Conservation (phyloP, 805 yeast genomes). For the Starmera pachycereana region DNA sequence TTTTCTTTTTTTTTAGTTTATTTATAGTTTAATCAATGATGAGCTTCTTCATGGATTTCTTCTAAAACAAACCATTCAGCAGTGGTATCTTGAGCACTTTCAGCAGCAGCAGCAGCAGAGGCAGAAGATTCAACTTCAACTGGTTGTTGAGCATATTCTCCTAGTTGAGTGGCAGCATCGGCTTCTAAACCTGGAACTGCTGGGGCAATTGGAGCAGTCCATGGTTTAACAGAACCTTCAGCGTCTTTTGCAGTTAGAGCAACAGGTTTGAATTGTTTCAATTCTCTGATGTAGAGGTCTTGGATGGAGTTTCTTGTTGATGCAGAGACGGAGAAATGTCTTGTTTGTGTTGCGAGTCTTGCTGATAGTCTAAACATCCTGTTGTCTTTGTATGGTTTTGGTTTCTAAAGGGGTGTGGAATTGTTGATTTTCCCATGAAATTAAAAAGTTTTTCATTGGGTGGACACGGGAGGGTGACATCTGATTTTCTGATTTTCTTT, state of each 20-base stretch:
- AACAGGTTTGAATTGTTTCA: constrained; percentile 82
- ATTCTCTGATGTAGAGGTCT: constrained; percentile 79
- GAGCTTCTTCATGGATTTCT: constrained; percentile 47
- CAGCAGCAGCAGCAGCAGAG: constrained; percentile 37
- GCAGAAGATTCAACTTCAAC: constrained; percentile 57
- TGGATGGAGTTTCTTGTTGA: constrained; percentile 49
- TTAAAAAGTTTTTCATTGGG: no score
- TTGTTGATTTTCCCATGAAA: not conserved
- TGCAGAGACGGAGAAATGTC: constrained; percentile 22
- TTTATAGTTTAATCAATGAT: constrained; percentile 36
- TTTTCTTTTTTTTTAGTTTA: no score
- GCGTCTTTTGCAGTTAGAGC: constrained; percentile 65
- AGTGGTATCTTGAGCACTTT: constrained; percentile 25
- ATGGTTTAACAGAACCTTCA: constrained; percentile 69
- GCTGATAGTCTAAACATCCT: not conserved
- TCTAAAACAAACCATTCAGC: constrained; percentile 80
- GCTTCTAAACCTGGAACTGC: constrained; percentile 61
- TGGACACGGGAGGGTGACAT: no score
- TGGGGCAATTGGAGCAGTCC: constrained; percentile 78
- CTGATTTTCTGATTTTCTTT: no score
- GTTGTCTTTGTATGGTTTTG: not conserved
- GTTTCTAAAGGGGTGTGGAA: not conserved
- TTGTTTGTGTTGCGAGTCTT: not conserved
- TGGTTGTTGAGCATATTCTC: constrained; percentile 55
- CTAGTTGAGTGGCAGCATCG: constrained; percentile 52